Evolutionary conservation across 2,329 filamentous ascomycete genomes (phyloP), one percentile per base, ranked within the genome.

Genomic region (Westerdykella sp.): DNA sequence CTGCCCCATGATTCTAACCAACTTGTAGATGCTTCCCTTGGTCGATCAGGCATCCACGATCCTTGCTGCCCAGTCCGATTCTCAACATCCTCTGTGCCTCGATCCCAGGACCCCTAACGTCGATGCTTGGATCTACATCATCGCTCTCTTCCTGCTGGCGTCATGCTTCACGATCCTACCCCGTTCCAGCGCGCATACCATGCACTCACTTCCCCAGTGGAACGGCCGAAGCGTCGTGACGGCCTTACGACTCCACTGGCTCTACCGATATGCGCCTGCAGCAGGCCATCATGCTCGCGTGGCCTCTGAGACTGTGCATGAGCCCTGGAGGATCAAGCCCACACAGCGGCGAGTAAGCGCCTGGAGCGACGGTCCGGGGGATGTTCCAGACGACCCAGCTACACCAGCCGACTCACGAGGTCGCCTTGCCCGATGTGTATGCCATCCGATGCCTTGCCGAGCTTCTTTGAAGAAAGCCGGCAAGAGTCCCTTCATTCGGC

Each of bases 221-320:
- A 47, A 22, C 15, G 34, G 28, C 11, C 35, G 34, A 15, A 39
- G n/a, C 21, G 15, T 45, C 4, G 42, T 56, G 1, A 57, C 49
- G 28, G 49, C 51, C 4, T 41, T 61, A 16, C 46, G 42, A 9
- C 42, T 55, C 13, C 56, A 55, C 42, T 44, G 50, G 7, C 45
- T 46, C 7, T 46, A 50, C 40, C 51, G 49, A 5, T 51, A 54
- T 18, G 45, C 55, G 22, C 59, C 58, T 30, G 56, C 58, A 3
- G 49, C 57, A 14, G 57, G 59, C 6, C 47, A 61, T 18, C 55
- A 61, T 25, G 52, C 59, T 16, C 54, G 54, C 5, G 44, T 53
- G 12, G 38, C 50, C 13, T 59, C 58, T 0, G 54, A 58, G 39
- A 47, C 45, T 0, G 42, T 46, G 3, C 28, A 51, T 21, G 18